Percentiles rank a stretch among this genome's conserved stretches.
Evolutionary conservation across 2,329 filamentous ascomycete species (phyloP).

Genomic region (Fusarium aywerte): DNA sequence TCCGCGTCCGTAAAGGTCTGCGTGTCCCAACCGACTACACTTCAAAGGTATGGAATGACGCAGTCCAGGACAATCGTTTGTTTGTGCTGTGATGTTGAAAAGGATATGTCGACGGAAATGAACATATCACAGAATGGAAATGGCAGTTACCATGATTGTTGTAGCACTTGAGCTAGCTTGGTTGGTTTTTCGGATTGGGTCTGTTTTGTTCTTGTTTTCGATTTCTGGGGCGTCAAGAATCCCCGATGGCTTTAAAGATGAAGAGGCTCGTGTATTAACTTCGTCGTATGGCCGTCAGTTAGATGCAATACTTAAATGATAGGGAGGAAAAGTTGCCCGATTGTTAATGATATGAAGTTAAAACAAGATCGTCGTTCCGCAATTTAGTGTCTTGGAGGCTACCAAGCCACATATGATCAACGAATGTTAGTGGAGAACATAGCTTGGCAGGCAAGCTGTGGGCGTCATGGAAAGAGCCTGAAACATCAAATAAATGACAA

Average conservation of each 20-base stretch:
- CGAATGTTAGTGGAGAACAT: slow-evolving; percentile 2
- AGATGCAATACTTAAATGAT: slow-evolving; percentile 9
- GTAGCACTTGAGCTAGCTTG: slow-evolving; percentile 12
- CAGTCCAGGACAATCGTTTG: slow-evolving; percentile 36
- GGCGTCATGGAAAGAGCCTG: not conserved
- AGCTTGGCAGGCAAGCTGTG: slow-evolving; percentile 15
- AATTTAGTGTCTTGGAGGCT: slow-evolving; percentile 10
- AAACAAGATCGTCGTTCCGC: slow-evolving; percentile 23
- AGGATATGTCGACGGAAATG: not conserved
- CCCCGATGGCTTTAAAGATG: not conserved
- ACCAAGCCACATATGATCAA: slow-evolving; percentile 13
- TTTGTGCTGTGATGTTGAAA: slow-evolving; percentile 29
- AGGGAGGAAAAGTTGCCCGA: not conserved
- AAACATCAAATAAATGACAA: not conserved
- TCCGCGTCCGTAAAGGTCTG: slow-evolving; percentile 12
- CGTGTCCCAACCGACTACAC: slow-evolving; percentile 40
- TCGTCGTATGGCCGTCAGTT: not conserved
- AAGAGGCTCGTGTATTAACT: not conserved
- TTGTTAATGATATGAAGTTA: slow-evolving; percentile 20
- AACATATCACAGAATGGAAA: not conserved
- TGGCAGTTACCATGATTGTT: not conserved
- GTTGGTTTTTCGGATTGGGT: slow-evolving; percentile 20
- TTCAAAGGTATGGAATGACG: slow-evolving; percentile 50
- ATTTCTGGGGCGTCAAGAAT: not conserved
- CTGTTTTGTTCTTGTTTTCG: slow-evolving; percentile 3